Percentiles rank a stretch among this genome's conserved stretches.
Evolutionary conservation across 2,329 filamentous ascomycete species (phyloP).

Genomic region (Fusarium poae): DNA sequence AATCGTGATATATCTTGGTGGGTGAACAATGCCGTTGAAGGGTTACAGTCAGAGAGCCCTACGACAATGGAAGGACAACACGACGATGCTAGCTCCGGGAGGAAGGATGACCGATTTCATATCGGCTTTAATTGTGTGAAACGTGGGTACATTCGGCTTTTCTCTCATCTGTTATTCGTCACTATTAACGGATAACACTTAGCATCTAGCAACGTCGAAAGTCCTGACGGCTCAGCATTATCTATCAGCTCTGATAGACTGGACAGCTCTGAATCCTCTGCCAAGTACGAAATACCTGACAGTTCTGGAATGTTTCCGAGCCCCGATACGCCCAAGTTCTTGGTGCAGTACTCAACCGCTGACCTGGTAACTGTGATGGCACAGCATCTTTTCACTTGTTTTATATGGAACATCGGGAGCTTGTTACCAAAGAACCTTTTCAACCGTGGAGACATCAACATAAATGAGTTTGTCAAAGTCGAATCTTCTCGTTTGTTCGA

Average conservation of each 20-base stretch:
- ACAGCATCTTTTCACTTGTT: background rate
- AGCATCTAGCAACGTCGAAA: rapidly evolving
- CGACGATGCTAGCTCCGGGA: rapidly evolving
- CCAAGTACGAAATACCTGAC: no score
- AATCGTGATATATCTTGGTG: background rate
- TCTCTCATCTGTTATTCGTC: background rate
- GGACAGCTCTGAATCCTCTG: no score
- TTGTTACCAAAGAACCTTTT: rapidly evolving
- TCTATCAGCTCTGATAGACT: background rate
- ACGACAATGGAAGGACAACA: rapidly evolving
- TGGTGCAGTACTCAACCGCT: background rate
- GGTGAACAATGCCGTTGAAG: background rate
- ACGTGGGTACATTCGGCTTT: background rate
- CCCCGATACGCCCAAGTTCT: rapidly evolving
- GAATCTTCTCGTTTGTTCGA: rapidly evolving
- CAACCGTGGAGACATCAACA: rapidly evolving
- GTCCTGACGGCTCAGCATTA: background rate
- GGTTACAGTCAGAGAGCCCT: rapidly evolving
- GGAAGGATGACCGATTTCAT: rapidly evolving
- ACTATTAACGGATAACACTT: background rate
- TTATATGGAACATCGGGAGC: background rate
- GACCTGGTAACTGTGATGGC: rapidly evolving
- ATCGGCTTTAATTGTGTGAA: background rate
- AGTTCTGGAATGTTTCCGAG: background rate
- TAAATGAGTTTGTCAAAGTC: background rate